Percentiles rank a stretch among this genome's conserved stretches.
Evolutionary conservation across 345 rosid genomes (phyloP).

Genomic region (Citrus cavaleriei): DNA sequence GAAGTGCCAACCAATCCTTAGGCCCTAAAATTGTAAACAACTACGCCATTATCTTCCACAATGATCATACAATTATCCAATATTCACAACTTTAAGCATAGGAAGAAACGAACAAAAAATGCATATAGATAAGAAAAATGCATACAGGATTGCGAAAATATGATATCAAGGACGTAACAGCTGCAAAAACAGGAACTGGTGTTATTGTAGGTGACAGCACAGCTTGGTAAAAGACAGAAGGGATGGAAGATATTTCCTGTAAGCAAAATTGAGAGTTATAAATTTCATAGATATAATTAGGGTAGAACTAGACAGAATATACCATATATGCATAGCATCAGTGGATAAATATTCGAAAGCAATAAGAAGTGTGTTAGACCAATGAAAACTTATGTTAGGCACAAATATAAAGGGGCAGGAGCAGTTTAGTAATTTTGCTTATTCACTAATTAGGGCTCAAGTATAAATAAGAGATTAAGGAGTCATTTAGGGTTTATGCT

Average conservation of each 20-base stretch:
- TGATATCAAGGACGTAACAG: slow-evolving; percentile 74
- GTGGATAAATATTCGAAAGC: not conserved
- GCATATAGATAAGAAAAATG: slow-evolving; percentile 16
- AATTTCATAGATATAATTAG: not conserved
- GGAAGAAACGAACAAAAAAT: not conserved
- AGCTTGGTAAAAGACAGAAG: slow-evolving; percentile 69
- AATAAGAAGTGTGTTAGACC: not conserved
- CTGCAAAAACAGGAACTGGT: slow-evolving; percentile 70
- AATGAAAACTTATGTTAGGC: too few species aligned
- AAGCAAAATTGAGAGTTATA: slow-evolving; percentile 23
- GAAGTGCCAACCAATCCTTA: not conserved
- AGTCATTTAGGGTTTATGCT: too few species aligned
- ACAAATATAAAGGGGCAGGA: too few species aligned
- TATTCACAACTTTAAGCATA: not conserved
- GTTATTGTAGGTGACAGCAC: slow-evolving; percentile 68
- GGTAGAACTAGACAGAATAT: not conserved
- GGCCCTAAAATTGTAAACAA: not conserved
- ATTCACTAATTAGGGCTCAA: too few species aligned
- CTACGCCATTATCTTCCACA: not conserved
- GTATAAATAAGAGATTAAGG: too few species aligned
- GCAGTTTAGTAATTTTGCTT: too few species aligned
- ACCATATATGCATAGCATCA: not conserved
- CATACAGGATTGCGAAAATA: slow-evolving; percentile 62
- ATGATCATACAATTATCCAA: not conserved
- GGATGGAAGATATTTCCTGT: slow-evolving; percentile 56